Base-by-base conservation (phyloP, 371 early-diverging fungal species). In the Mucor circinelloides region DNA sequence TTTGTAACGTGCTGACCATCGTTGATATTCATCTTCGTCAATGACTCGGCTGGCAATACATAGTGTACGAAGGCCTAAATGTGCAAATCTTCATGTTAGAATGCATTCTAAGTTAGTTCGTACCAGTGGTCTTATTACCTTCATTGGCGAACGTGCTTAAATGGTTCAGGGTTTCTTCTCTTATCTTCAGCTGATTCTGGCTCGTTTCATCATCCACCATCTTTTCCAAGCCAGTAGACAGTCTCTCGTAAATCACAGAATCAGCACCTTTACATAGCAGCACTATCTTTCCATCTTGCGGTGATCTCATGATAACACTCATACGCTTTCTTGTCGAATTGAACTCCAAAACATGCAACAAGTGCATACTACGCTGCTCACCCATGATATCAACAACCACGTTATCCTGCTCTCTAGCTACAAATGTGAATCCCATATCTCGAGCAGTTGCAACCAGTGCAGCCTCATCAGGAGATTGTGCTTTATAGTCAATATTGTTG, bases 381-480 rank as follows among this genome's bases (percentile, higher is more conserved):
- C 95, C 96, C 78, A 92, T 79, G 9, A 93, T 89, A 69, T 90
- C 88, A 23, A 95, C 80, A 1, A 74, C 61, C 15, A 96, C 77
- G n/a, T 74, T 83, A 23, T 91, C 90, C 46, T 86, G 80, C 31
- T 85, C 86, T 36, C 96, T 86, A 12, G 88, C 87, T 27, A 95
- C 60, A 72, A 94, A 97, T 0, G 89, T 86, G 64, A 97, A 97
- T 1, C 97, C 97, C 19, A 95, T 85, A 67, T 96, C 94, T 25
- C 92, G 81, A 0, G 97, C 97, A 0, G 95, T 93, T 1, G 91
- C 85, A 0, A 98, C 97, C 40, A 98, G 75, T 1, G 99, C 99
- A 0, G 94, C 93, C 71, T 97, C 97, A 68, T 97, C 98, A 0
- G 97, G 97, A 2, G 95, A 94, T 75, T 97, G 95, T 0, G 97